Evolutionary conservation across 257 asterid genomes (phyloP), one percentile per base, ranked within the genome.

Genomic region (Jacaranda copaia): DNA sequence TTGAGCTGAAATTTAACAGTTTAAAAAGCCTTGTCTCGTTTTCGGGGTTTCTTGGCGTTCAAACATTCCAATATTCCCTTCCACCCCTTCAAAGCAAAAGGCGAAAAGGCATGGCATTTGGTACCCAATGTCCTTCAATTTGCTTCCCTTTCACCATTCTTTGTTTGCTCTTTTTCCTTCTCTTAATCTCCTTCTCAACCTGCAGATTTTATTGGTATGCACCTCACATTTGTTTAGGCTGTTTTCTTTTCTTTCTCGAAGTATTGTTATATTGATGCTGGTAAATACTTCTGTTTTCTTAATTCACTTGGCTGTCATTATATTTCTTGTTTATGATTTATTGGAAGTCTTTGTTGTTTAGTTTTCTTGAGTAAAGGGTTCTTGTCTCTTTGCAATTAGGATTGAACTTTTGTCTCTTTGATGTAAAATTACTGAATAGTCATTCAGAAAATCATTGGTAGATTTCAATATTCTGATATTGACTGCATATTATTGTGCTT

Each of bases 11-110:
- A 25, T 25, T 25, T 25, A 25, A 25, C 32, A 25, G 32, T 25
- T 25, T 25, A 25, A 25, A 25, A 25, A 25, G 32, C 32, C 32
- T 25, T 25, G 32, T 59, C 42, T 59, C 42, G 25, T 61, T 48
- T 40, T 72, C 55, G 74, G 64, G 82, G 81, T 83, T 81, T 59
- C 88, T 87, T 83, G 39, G 45, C 63, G 32, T 85, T 82, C 86
- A 89, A 80, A 80, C 86, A 73, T 85, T 82, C 81, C 73, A 46
- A 79, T 66, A 83, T 86, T 77, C 88, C 53, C 62, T 46, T 55
- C 77, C 82, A 12, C 67, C 68, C 14, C n/a, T 36, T 43, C 46
- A 59, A 75, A 77, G 83, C 78, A 81, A 74, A 73, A 16, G 25
- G 36, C 59, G 68, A 51, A 80, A 49, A 49, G 58, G 63, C 79